Base-by-base conservation (phyloP, 1,284 basidiomycete species). In the Pisolithus thermaeus region DNA sequence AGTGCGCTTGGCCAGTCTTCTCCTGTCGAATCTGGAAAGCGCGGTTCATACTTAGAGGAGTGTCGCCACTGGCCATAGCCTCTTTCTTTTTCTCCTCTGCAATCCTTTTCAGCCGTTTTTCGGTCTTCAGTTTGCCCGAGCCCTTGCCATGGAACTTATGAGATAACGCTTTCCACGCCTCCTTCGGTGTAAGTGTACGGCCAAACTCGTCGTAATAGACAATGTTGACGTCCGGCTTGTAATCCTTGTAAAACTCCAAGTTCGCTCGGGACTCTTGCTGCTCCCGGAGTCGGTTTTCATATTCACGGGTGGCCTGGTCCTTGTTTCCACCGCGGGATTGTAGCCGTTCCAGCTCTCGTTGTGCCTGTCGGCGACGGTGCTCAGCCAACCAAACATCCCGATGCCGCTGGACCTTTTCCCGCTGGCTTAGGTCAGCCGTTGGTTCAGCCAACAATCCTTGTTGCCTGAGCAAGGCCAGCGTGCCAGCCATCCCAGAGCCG, bases 191-290 rank as follows among this genome's bases (percentile, higher is more conserved):
- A 66, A 98, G 76, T 56, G 78, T 70, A 20, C 94, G 79, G n/a
- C 97, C 97, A 65, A 92, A 92, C 70, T 97, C 94, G 68, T 99
- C 97, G 59, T 96, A 89, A 70, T 99, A 99, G 53, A 90, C 89
- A 64, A 99, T 92, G 58, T 96, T 92, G 61, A 99, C 80, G 68
- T 97, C 94, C 1, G 97, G 97, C 70, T 95, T 97, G 77, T 99
- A 99, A 65, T 89, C 80, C 70, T 87, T 90, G 80, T 90, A 99
- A 46, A 83, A 68, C 37, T 97, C 92, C 59, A 94, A 72, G 43
- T 83, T 81, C 27, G 89, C 81, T 39, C 90, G 81, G 7, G 94
- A 90, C 59, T 97, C 94, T 58, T 91, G 87, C 66, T 94, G 86
- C 63, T 99, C 97, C 25, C 95, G 83, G 59, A 87, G 67, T 52